A percentile compares a stretch with the other conserved stretches of the same genome.
Conservation (phyloP, 257 asterid species). For the Pogostemon cablin region DNA sequence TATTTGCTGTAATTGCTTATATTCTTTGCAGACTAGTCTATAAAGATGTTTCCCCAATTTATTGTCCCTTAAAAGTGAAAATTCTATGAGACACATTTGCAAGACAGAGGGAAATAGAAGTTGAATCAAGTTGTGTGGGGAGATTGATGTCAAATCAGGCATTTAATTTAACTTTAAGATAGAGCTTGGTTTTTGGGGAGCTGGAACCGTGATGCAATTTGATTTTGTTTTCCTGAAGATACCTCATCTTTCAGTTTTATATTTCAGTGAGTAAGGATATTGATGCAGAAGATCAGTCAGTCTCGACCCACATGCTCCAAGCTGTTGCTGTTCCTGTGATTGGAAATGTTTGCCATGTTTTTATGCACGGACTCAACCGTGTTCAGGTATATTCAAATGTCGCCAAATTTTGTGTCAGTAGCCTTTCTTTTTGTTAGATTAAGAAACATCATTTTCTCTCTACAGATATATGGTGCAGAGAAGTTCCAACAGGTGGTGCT, state of each 20-base stretch:
- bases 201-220: background rate
- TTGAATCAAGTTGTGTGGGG: no score
- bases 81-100: no score
- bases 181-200: no score
- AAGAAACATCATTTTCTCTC: constrained; percentile 22
- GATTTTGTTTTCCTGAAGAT: background rate
- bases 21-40: no score
- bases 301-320: constrained; percentile 72
- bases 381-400: constrained; percentile 53
- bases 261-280: constrained; percentile 69
- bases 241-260: constrained; percentile 17
- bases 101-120: no score
- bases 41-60: no score
- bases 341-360: constrained; percentile 91
- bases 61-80: no score
- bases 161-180: no score
- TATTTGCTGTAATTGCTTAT: no score
- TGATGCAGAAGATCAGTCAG: constrained; percentile 70
- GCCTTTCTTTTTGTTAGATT: constrained; percentile 10
- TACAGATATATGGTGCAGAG: constrained; percentile 84
- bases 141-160: no score
- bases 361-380: constrained; percentile 91
- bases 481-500: constrained; percentile 63
- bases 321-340: constrained; percentile 88
- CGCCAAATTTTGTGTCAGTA: background rate